These are phyloP conservation scores for Backusella luteola DNA, from an alignment of 192 early-diverging fungal genomes.

Conservation along the genomic window DNA sequence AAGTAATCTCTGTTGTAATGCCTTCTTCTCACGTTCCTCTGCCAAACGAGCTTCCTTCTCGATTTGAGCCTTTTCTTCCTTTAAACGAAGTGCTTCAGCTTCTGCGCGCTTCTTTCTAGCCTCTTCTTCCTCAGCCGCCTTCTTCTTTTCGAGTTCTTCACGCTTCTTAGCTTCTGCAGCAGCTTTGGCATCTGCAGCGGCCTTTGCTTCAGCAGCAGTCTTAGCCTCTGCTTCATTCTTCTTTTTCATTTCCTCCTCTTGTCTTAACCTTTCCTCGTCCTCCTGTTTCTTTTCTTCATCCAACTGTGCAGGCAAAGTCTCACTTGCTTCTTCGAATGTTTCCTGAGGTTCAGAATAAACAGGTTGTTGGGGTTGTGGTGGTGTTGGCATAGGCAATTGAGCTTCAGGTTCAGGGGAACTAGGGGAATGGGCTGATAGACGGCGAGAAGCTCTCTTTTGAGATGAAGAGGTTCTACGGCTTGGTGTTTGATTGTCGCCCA, in stretches of 20 bases:
- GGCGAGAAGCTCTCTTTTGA: slow-evolving; percentile 14
- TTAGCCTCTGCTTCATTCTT: neutral
- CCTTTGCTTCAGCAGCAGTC: neutral
- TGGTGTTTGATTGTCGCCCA: slow-evolving; percentile 16
- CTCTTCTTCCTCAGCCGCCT: slow-evolving; percentile 46
- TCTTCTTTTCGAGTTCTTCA: neutral
- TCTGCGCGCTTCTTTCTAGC: slow-evolving; percentile 24
- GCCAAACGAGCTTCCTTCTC: neutral
- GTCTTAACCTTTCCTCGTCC: slow-evolving; percentile 12
- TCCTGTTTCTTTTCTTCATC: slow-evolving; percentile 28
- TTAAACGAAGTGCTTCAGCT: slow-evolving; percentile 14
- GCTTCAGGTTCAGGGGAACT: neutral
- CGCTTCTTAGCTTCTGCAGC: slow-evolving; percentile 8
- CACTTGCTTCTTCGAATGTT: slow-evolving; percentile 4
- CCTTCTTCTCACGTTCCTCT: slow-evolving; percentile 10
- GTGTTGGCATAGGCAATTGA: neutral
- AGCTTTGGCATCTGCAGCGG: slow-evolving; percentile 4
- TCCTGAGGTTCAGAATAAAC: neutral
- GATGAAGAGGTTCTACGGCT: slow-evolving; percentile 9
- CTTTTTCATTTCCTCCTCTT: slow-evolving; percentile 38
- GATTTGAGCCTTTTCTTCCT: slow-evolving; percentile 40
- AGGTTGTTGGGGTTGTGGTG: neutral
- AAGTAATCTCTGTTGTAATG: slow-evolving; percentile 22
- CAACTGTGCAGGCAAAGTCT: neutral
- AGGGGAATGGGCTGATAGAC: slow-evolving; percentile 7